Base-by-base conservation (phyloP, 768 basidiomycete species). In the Aureoboletus auriporus region DNA sequence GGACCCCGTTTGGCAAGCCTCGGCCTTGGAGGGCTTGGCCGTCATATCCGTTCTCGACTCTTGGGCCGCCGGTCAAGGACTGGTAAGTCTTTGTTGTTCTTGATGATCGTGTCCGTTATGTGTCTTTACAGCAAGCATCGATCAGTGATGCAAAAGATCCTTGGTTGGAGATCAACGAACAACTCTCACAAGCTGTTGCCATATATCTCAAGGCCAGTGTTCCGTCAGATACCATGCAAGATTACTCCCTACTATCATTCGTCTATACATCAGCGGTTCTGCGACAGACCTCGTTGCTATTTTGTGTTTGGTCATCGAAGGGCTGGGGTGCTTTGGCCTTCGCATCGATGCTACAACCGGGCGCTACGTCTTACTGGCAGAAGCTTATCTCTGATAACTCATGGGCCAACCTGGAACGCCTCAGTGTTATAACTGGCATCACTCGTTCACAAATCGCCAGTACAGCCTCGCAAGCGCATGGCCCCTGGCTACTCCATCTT, bases 1-100 rank as follows among this genome's bases (percentile, higher is more conserved):
- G 47, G 95, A 97, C 65, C 68, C 78, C 20, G 74, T 88, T 26
- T 99, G 95, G 95, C 87, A 93, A 63, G 95, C 91, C 0, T 83
- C 86, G 11, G 83, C 85, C 0, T 71, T 91, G 39, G 96, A 99
- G 70, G 91, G 92, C 5, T 66, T 93, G 57, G 89, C 87, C 2
- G 88, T 87, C 3, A 74, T 86, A 27, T 75, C 81, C 8, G 73
- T 95, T 10, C 73, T 96, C 16, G 92, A 95, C 50, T 84, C 86
- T 8, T 97, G 93, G 92, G 76, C 84, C 23, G 73, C 76, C 38
- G 82, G 78, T n/a, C 78, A 85, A 57, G 85, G 84, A 53, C 61
- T 83, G 56, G 89, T 90, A 53, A 52, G 85, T 78, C 40, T 46
- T 30, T 55, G 43, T 13, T 37, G 12, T 23, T 16, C 36, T 50